Evolutionary conservation across 2,329 filamentous ascomycete species (phyloP).

Genomic region (Bretziella fagacearum): DNA sequence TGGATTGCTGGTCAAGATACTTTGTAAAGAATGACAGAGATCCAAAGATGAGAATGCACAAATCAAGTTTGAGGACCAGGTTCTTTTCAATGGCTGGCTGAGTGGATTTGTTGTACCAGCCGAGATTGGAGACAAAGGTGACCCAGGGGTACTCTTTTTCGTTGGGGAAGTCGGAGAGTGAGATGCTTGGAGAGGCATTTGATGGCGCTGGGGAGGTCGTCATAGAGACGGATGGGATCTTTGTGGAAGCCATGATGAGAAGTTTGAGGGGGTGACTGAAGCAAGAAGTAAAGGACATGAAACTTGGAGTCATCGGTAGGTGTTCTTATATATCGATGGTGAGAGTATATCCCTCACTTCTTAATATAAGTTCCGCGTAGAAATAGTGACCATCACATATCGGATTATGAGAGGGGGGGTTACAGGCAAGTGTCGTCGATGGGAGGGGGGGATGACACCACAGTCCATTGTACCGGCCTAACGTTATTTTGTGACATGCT

Average conservation of each 20-base stretch:
- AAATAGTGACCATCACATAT: too few species aligned
- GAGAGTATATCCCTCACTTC: too few species aligned
- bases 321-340: not conserved
- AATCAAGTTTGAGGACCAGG: slow-evolving; percentile 23
- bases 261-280: not conserved
- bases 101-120: slow-evolving; percentile 21
- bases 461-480: not conserved
- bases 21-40: slow-evolving; percentile 26
- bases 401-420: too few species aligned
- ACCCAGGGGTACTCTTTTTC: slow-evolving; percentile 18
- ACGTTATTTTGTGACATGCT: not conserved
- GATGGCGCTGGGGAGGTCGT: not conserved
- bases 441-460: slow-evolving; percentile 1
- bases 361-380: too few species aligned
- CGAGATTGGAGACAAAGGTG: slow-evolving; percentile 18
- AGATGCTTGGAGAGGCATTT: not conserved
- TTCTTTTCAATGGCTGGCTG: slow-evolving; percentile 22
- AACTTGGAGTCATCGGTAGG: not conserved
- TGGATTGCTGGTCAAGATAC: slow-evolving; percentile 23
- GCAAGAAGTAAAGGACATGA: not conserved
- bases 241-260: not conserved
- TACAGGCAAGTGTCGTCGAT: too few species aligned
- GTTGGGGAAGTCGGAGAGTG: not conserved
- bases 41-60: slow-evolving; percentile 24
- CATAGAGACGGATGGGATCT: not conserved